Evolutionary conservation across 2,329 filamentous ascomycete genomes (phyloP).

Genomic region (Westerdykella sp.): DNA sequence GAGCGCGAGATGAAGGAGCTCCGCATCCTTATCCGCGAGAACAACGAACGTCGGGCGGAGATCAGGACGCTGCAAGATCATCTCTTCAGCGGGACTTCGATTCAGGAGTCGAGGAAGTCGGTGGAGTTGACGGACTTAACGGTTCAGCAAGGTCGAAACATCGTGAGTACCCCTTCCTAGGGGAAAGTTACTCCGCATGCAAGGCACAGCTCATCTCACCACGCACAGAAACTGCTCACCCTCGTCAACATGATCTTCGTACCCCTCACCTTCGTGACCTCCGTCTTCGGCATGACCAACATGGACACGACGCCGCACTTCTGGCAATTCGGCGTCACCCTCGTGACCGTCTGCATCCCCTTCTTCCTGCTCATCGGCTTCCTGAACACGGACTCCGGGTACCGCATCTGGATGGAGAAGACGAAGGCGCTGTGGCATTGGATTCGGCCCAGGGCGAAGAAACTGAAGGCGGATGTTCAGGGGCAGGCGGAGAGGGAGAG

Average conservation of each 20-base stretch:
- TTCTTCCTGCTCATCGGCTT: slow-evolving; percentile 44
- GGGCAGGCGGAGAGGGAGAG: too few species aligned
- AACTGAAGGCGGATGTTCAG: slow-evolving; percentile 1
- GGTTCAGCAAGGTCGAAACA: slow-evolving; percentile 55
- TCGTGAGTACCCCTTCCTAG: slow-evolving; percentile 39
- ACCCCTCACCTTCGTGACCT: slow-evolving; percentile 57
- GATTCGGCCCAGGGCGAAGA: slow-evolving; percentile 15
- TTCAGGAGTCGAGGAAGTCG: slow-evolving; percentile 55
- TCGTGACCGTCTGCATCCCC: slow-evolving; percentile 39
- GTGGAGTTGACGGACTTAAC: slow-evolving; percentile 51
- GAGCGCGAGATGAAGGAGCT: slow-evolving; percentile 49
- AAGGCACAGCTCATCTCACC: background rate
- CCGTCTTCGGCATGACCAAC: slow-evolving; percentile 51
- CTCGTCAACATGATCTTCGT: slow-evolving; percentile 42
- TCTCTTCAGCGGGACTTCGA: slow-evolving; percentile 57
- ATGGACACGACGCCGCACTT: slow-evolving; percentile 37
- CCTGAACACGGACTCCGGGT: slow-evolving; percentile 38
- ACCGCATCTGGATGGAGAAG: slow-evolving; percentile 33
- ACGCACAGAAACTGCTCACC: slow-evolving; percentile 39
- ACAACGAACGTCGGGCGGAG: slow-evolving; percentile 50
- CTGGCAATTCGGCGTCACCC: slow-evolving; percentile 39
- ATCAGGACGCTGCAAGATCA: slow-evolving; percentile 55
- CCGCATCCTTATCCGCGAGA: slow-evolving; percentile 44
- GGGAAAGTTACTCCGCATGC: background rate
- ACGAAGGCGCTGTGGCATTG: slow-evolving; percentile 25